Conservation (phyloP, 2,329 filamentous ascomycete species). For the Scytalidium sp. region DNA sequence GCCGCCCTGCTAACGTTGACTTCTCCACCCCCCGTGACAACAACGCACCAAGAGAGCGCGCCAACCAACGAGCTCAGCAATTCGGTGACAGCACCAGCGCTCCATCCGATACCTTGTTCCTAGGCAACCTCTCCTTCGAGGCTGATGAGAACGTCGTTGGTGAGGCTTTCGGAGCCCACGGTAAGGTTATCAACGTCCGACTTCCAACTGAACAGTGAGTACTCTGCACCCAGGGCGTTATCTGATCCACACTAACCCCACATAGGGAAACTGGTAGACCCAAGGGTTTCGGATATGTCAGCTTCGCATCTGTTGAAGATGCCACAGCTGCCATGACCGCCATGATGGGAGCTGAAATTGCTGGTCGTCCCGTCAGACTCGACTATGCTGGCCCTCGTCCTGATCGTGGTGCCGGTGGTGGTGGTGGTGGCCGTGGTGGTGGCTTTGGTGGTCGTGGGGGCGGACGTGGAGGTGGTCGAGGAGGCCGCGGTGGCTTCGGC, state of each 20-base stretch:
- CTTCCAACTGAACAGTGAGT: conserved; percentile 62
- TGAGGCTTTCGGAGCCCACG: conserved; percentile 61
- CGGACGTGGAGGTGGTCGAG: conserved; percentile 36
- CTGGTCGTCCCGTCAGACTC: conserved; percentile 62
- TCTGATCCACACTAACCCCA: conserved; percentile 20
- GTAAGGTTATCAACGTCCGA: conserved; percentile 62
- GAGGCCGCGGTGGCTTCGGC: conserved; percentile 23
- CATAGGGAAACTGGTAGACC: conserved; percentile 57
- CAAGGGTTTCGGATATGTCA: conserved; percentile 75
- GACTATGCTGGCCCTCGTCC: conserved; percentile 64
- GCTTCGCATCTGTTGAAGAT: conserved; percentile 65
- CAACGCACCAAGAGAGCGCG: conserved; percentile 43
- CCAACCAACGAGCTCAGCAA: conserved; percentile 45
- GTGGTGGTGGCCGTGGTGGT: conserved; percentile 38
- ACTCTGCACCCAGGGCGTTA: not conserved
- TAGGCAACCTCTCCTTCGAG: conserved; percentile 70
- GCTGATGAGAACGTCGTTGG: conserved; percentile 61
- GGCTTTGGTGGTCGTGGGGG: conserved; percentile 39
- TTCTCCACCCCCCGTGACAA: conserved; percentile 60
- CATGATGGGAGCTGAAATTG: conserved; percentile 61
- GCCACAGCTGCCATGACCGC: conserved; percentile 60
- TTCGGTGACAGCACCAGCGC: conserved; percentile 64
- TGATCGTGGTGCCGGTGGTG: conserved; percentile 42
- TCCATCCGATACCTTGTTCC: conserved; percentile 66
- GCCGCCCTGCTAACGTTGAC: conserved; percentile 67